Evolutionary conservation across 2,329 filamentous ascomycete species (phyloP), one percentile per base, ranked within the genome.

Genomic region (Diplodia scrobiculata): DNA sequence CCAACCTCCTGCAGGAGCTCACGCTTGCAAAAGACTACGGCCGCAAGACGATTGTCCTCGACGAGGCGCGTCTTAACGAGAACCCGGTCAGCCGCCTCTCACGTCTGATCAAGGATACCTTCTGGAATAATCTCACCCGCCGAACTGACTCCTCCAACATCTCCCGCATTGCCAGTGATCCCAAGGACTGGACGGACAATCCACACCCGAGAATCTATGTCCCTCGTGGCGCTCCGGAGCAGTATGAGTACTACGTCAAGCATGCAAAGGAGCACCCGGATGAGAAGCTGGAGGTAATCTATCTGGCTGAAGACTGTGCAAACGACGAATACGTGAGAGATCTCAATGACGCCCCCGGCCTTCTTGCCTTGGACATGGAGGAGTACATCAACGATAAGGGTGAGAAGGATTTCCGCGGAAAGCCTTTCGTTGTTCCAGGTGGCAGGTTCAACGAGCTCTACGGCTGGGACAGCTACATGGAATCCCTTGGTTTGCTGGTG

Each of bases 381-480:
- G 87, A 93, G 74, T 83, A 86, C 59, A 74, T 78, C 50, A 81
- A 96, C 72, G 80, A 81, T 27, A 90, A 90, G 2, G 89, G 89
- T 47, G 84, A 90, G 75, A 87, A 86, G 68, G 89, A 89, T 3
- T 81, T 96, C 48, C 84, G 84, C 41, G 95, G 95, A 2, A 83
- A 96, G 67, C 94, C 95, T 0, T 99, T 98, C 72, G 92, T 98
- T n/a, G 95, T 99, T 2, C 95, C 95, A 0, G 95, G 95, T 67
- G 95, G 95, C 27, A 87, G 95, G 34, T 99, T 99, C 87, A 99
- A 99, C 78, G 95, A 99, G 78, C 80, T 99, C 25, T 99, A 99
- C 76, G 94, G 94, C 54, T 99, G 95, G 95, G 95, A 99, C 79
- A 97, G 92, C 76, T 99, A 98, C 82, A 98, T 99, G 92, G 91